Evolutionary conservation across 1,139 yeast species (phyloP), one percentile per base, ranked within the genome.

Genomic region (Candida neerlandica): DNA sequence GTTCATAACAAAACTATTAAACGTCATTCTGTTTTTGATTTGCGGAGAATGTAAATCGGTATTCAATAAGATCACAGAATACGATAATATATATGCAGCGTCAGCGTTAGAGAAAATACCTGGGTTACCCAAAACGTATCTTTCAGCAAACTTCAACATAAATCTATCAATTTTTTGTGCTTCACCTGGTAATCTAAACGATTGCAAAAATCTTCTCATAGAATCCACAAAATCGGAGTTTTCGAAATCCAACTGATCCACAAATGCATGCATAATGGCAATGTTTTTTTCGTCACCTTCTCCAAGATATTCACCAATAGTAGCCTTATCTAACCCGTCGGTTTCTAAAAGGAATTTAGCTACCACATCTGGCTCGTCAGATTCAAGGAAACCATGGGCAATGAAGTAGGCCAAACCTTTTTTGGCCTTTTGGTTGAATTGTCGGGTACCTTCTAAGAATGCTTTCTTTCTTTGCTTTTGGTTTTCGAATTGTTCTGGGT

Each of bases 121-220:
- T 5, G 97, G 97, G 62, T 94, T 95, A 49, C 95, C 97, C 55
- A 86, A 84, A 35, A 86, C 85, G 62, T 86, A 95, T 58, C 96
- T 78, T 65, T 91, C 97, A 2, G 99, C 99, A 73, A 95, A 95
- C 62, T 95, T 94, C 62, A 94, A 80, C 97, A 95, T 90, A 63
- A 85, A 90, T 60, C 99, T 79, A 74, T 95, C 99, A 66, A 95
- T 92, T 63, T 94, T 94, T 69, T 95, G 99, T 1, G 97, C 92
- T 70, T 95, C 99, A 43, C 99, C 99, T 0, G 99, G 99, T 52
- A 95, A 77, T 64, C 99, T 79, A 69, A 95, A 95, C 41, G 85
- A 78, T 65, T 95, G 99, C 52, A 95, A 77, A 61, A 90, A 90
- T 10, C 73, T 74, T 59, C 99, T 81, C 73, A 95, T 75, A 0